These are phyloP conservation scores for Solanum tacnaense DNA, from an alignment of 257 asterid species.

Conservation along the genomic window DNA sequence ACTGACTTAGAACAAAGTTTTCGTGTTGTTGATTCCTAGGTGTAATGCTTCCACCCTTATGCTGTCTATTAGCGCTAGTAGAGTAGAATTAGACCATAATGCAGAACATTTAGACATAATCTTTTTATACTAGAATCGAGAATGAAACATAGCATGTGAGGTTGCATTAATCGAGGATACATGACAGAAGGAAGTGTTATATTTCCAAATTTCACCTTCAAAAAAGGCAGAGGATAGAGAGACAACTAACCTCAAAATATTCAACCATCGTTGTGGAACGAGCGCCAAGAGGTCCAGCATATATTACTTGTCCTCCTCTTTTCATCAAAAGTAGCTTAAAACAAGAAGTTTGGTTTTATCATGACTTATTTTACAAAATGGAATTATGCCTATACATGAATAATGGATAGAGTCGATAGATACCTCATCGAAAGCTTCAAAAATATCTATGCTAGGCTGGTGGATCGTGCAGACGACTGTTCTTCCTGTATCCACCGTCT, in stretches of 20 bases:
- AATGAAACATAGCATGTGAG: neutral
- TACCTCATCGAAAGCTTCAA: slow-evolving; percentile 91
- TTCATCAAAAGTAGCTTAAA: slow-evolving; percentile 51
- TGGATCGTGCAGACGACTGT: slow-evolving; percentile 87
- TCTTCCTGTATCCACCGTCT: slow-evolving; percentile 80
- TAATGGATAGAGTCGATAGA: neutral
- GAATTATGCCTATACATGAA: neutral
- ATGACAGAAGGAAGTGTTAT: neutral
- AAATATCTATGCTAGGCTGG: slow-evolving; percentile 82
- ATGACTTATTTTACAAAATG: neutral
- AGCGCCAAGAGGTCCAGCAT: slow-evolving; percentile 59
- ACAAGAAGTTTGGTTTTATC: neutral
- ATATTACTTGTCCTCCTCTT: slow-evolving; percentile 79
- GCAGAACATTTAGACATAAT: neutral
- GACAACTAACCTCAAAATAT: slow-evolving; percentile 54
- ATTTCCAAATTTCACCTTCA: neutral
- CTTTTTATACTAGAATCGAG: neutral
- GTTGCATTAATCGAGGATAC: neutral
- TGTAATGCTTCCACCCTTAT: neutral
- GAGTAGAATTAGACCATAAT: neutral
- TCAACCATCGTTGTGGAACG: slow-evolving; percentile 51
- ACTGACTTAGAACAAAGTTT: neutral
- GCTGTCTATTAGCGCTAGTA: neutral
- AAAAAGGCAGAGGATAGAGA: neutral
- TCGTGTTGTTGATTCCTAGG: neutral